These are phyloP conservation scores for Rhododendron henanense DNA, from an alignment of 148 eudicot genomes.

Conservation along the genomic window DNA sequence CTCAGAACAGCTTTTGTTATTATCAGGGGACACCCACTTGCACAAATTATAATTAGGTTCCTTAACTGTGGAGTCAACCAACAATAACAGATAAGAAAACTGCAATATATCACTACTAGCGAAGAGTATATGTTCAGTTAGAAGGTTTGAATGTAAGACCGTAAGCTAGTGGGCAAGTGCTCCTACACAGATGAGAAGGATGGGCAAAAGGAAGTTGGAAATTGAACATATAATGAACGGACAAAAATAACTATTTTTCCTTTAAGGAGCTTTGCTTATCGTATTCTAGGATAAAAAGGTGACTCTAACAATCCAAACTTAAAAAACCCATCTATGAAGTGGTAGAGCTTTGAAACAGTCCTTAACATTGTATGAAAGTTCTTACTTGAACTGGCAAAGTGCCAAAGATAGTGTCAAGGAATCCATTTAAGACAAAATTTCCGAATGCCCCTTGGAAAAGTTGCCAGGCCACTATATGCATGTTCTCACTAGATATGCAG, in stretches of 20 bases:
- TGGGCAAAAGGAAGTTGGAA: neutral
- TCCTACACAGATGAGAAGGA: neutral
- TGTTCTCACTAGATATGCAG: neutral
- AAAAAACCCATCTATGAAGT: neutral
- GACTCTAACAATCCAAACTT: neutral
- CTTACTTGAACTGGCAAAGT: neutral
- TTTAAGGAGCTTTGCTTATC: neutral
- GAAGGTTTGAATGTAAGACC: neutral
- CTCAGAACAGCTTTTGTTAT: slow-evolving; percentile 22
- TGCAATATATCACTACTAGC: neutral
- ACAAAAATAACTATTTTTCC: neutral
- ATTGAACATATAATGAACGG: too few species aligned
- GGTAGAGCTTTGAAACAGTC: neutral
- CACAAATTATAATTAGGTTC: slow-evolving; percentile 49
- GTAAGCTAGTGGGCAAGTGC: neutral
- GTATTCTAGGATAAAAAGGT: neutral
- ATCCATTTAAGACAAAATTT: neutral
- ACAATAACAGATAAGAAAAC: neutral
- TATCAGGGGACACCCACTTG: slow-evolving; percentile 56
- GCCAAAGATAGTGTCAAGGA: neutral
- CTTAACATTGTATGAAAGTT: neutral
- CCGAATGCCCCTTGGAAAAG: neutral
- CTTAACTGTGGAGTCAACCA: slow-evolving; percentile 26
- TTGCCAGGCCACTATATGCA: neutral
- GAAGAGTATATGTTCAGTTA: too few species aligned